These are phyloP conservation scores for Botrytis cinerea DNA, from an alignment of 2,329 filamentous ascomycete species.

Conservation along the genomic window DNA sequence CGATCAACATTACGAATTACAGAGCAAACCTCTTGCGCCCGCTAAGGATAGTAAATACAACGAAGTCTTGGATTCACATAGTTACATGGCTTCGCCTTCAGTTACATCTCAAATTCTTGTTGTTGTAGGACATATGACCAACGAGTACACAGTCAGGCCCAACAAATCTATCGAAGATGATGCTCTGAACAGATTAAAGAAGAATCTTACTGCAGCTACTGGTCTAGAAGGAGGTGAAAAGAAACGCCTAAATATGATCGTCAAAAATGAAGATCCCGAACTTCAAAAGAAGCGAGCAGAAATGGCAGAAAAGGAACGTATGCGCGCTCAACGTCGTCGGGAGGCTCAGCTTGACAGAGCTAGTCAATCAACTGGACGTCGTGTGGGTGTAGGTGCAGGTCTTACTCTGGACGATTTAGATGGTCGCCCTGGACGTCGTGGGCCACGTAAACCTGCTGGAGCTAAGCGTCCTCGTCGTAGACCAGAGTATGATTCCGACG, in stretches of 20 bases:
- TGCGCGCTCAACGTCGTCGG: constrained; percentile 64
- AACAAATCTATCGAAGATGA: constrained; percentile 70
- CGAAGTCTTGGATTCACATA: constrained; percentile 70
- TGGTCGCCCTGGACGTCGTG: constrained; percentile 53
- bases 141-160: constrained; percentile 68
- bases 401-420: constrained; percentile 72
- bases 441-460: constrained; percentile 55
- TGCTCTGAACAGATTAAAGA: constrained; percentile 68
- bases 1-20: constrained; percentile 73
- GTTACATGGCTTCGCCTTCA: constrained; percentile 73
- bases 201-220: constrained; percentile 64
- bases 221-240: constrained; percentile 55
- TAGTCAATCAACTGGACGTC: constrained; percentile 44
- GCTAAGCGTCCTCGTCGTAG: constrained; percentile 55
- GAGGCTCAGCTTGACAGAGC: constrained; percentile 66
- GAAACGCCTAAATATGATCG: constrained; percentile 65
- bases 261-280: constrained; percentile 72
- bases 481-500: constrained; percentile 75
- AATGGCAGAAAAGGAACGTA: constrained; percentile 70
- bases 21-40: constrained; percentile 69
- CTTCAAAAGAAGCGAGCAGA: constrained; percentile 74
- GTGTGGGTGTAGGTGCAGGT: constrained; percentile 52
- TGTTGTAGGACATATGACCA: constrained; percentile 74
- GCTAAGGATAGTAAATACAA: constrained; percentile 56
- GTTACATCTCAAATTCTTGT: constrained; percentile 67